Evolutionary conservation across 2,329 filamentous ascomycete genomes (phyloP).

Genomic region (Pleurostoma richardsiae): DNA sequence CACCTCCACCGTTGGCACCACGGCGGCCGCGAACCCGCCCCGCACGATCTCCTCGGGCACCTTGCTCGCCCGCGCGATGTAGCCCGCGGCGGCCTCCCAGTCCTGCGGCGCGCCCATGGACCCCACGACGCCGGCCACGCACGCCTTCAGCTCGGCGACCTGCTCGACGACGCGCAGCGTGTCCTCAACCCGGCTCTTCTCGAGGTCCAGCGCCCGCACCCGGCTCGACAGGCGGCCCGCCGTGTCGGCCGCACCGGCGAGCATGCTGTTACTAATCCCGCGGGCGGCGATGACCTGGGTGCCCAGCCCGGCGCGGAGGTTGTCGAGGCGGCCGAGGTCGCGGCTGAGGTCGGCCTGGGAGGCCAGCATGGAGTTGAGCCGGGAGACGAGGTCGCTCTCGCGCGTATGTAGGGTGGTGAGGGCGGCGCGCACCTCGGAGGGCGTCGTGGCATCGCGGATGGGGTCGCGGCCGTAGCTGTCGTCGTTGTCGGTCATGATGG

Average conservation of each 20-base stretch:
- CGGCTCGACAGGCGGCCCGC: constrained; percentile 80
- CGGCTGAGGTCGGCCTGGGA: constrained; percentile 84
- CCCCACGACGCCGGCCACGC: constrained; percentile 87
- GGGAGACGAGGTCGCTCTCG: constrained; percentile 68
- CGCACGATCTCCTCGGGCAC: constrained; percentile 76
- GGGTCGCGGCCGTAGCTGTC: constrained; percentile 17
- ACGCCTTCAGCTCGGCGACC: constrained; percentile 94
- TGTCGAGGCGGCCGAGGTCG: constrained; percentile 80
- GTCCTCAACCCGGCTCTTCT: constrained; percentile 86
- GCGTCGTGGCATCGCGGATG: constrained; percentile 67
- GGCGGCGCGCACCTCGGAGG: constrained; percentile 74
- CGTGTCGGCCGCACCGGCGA: constrained; percentile 78
- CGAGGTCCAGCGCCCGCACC: constrained; percentile 81
- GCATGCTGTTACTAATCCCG: constrained; percentile 83
- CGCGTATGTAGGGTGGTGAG: constrained; percentile 70
- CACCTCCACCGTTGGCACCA: constrained; percentile 93
- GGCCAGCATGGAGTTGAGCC: constrained; percentile 70
- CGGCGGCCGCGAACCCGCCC: constrained; percentile 82
- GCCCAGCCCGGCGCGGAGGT: constrained; percentile 82
- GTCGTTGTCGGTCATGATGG: constrained; percentile 9
- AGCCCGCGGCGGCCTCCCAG: constrained; percentile 94
- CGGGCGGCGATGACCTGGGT: constrained; percentile 81
- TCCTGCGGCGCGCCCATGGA: constrained; percentile 98
- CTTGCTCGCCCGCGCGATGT: constrained; percentile 76
- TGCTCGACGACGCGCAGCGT: constrained; percentile 92